Evolutionary conservation across 2,329 filamentous ascomycete species (phyloP), one percentile per base, ranked within the genome.

Genomic region (Neonectria magnoliae): DNA sequence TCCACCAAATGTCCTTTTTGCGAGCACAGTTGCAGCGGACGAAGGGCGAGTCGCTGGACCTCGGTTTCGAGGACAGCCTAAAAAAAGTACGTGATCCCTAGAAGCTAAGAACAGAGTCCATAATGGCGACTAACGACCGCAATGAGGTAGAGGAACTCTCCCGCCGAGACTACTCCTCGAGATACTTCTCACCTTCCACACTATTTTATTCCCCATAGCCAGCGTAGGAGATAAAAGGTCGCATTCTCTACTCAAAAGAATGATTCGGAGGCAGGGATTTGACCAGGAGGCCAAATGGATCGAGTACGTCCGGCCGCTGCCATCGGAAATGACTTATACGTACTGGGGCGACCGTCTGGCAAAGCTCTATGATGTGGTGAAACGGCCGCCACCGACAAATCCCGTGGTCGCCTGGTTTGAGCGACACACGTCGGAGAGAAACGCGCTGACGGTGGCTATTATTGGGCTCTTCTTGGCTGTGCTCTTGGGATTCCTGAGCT

Each of bases 371-470:
- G 36, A 51, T 5, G 13, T 45, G 18, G 36, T 59, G 4, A 31
- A 51, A 16, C 14, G 25, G 0, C 57, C 57, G 6, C 57, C 36
- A 10, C 45, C 57, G 5, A 20, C 9, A 16, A 59, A 59, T 25
- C 5, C 57, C 4, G 10, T 45, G 2, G 25, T 50, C 16, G 18
- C 57, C 4, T 52, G 57, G 53, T 62, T 62, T 36, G 60, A 57
- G 47, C 44, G 29, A 13, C 31, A 33, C 4, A 33, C 31, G 3
- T 33, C 31, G 31, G 31, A 33, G 31, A 3, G 31, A 10, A 62
- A 62, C 20, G 60, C 60, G 1, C 36, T 62, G 9, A 62, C 60
- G 1, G 60, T 62, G 5, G 60, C 60, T 9, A 62, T 62, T 36
- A 9, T 57, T 3, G 60, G 60, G 2, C 44, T 62, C 7, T 57